A percentile compares a stretch with the other conserved stretches of the same genome.
phyloP scores from a whole-genome alignment of 2,329 filamentous ascomycete species.

The Diplodia sapinea region DNA sequence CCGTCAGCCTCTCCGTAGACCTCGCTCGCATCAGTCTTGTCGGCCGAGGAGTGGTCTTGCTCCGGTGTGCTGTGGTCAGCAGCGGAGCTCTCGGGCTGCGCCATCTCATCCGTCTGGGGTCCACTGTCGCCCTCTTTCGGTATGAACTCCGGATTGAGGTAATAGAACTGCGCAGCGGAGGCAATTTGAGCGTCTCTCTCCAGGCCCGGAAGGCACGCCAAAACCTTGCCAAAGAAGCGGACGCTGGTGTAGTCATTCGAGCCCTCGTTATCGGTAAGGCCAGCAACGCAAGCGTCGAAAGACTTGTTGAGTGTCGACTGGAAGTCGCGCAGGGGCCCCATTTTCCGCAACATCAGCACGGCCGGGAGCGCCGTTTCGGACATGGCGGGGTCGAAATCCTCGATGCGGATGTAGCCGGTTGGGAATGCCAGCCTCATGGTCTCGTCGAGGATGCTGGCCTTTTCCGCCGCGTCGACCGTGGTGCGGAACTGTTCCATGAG shows the following conservation, averaged over 20 bases:
- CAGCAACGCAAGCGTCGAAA: slow-evolving; percentile 34
- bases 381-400: slow-evolving; percentile 30
- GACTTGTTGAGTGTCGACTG: slow-evolving; percentile 24
- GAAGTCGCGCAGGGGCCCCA: slow-evolving; percentile 35
- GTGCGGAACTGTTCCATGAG: slow-evolving; percentile 32
- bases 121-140: neutral
- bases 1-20: neutral
- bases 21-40: neutral
- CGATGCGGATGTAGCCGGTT: neutral
- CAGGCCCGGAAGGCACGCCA: slow-evolving; percentile 34
- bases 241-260: slow-evolving; percentile 34
- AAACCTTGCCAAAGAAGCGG: slow-evolving; percentile 34
- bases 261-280: slow-evolving; percentile 32
- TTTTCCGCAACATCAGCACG: slow-evolving; percentile 32
- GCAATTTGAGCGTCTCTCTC: slow-evolving; percentile 36
- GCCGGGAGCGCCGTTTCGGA: slow-evolving; percentile 2
- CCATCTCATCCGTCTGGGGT: neutral
- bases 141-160: slow-evolving; percentile 29
- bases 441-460: slow-evolving; percentile 31
- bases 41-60: neutral
- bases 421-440: slow-evolving; percentile 26
- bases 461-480: slow-evolving; percentile 29
- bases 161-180: slow-evolving; percentile 34
- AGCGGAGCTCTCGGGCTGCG: neutral
- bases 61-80: neutral